phyloP scores from a whole-genome alignment of 148 eudicot genomes.

The Drosera capensis region DNA sequence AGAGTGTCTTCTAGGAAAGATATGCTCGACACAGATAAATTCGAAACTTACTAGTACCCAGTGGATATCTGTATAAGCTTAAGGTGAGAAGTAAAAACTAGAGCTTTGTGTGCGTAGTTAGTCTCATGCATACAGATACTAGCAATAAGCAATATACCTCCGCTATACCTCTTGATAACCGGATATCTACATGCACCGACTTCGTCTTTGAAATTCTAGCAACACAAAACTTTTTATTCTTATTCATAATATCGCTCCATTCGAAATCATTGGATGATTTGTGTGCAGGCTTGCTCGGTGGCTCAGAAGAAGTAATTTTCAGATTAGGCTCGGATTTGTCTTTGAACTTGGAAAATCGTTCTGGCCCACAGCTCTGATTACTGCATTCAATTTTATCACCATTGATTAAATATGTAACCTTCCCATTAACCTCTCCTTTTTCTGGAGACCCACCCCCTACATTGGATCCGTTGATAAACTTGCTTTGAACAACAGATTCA shows the following conservation, averaged over 20 bases:
- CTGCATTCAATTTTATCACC: conserved; percentile 12
- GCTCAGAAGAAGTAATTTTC: conserved; percentile 21
- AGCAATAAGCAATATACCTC: conserved; percentile 35
- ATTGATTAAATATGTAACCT: conserved; percentile 22
- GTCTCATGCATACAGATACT: too few relatives aligned
- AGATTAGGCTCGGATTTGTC: conserved; percentile 27
- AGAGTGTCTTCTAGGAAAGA: too few relatives aligned
- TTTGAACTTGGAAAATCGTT: conserved; percentile 26
- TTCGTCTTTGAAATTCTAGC: conserved; percentile 66
- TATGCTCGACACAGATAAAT: too few relatives aligned
- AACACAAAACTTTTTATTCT: conserved; percentile 48
- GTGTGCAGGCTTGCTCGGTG: conserved; percentile 13
- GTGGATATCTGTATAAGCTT: too few relatives aligned
- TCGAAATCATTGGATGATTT: conserved; percentile 29
- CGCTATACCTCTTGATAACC: conserved; percentile 89
- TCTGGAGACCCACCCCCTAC: conserved; percentile 21
- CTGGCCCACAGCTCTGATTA: conserved; percentile 29
- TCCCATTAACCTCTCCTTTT: conserved; percentile 22
- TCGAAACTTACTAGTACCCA: too few relatives aligned
- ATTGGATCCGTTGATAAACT: conserved; percentile 15
- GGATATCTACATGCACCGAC: conserved; percentile 81
- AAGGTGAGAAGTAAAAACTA: too few relatives aligned
- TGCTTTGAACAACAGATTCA: conserved; percentile 15
- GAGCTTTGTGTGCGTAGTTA: too few relatives aligned
- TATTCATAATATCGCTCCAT: conserved; percentile 40